Evolutionary conservation across 2,329 filamentous ascomycete species (phyloP), one percentile per base, ranked within the genome.

Genomic region (Remersonia thermophila): DNA sequence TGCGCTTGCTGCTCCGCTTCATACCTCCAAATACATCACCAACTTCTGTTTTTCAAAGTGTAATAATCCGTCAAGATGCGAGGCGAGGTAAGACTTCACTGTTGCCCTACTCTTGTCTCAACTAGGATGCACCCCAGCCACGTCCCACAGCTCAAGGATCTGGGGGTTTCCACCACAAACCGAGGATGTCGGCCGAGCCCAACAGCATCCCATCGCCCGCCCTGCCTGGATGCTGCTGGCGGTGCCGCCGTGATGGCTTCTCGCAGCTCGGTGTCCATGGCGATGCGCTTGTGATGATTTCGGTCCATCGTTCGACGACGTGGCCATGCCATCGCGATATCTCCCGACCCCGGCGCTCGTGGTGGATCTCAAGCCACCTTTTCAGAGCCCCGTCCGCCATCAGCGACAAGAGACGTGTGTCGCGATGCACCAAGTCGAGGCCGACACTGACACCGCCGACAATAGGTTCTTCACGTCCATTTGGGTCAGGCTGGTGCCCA

Each of bases 401-500:
- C 20, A 23, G 5, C 5, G 5, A 16, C 27, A 18, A 23, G 23
- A 18, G 7, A 35, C 13, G 10, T 31, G 30, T 7, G 8, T 28
- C 30, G 14, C 20, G 29, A 36, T 31, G 29, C 28, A 15, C 27
- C 28, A 28, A 30, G 16, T 25, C 12, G 13, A 23, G 20, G 5
- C 20, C n/a, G 13, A 35, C 30, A 25, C 46, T 44, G 30, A 43
- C 35, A 23, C 20, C 13, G 15, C 32, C 38, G 32, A 26, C 25
- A 38, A 37, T 44, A 76, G 72, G 68, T 77, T 60, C 65, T 76
- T 61, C 72, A 77, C 61, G 62, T 77, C 56, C 72, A 77, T 57
- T 58, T 76, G 52, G 72, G 72, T 58, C 72, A 82, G 68, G 77
- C 78, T 63, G 78, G 77, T 63, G 73, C 69, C 55, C 77, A 82